phyloP scores from a whole-genome alignment of 495 filamentous ascomycete species.

The Annulohypoxylon moriforme region DNA sequence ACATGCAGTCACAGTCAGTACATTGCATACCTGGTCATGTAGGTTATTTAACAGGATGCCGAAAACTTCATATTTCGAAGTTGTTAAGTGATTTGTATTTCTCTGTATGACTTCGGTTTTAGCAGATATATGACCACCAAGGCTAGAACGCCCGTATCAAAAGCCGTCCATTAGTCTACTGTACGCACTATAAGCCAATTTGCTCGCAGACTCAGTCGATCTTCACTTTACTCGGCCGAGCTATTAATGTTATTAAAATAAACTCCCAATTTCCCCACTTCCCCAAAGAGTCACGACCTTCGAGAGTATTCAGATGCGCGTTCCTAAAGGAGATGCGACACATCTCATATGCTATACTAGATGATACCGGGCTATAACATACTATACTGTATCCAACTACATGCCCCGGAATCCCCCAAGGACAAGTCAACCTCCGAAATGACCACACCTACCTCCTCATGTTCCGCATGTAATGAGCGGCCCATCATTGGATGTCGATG shows the following conservation, averaged over 20 bases:
- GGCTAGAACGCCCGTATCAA: background rate
- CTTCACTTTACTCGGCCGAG: conserved; percentile 6
- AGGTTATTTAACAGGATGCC: background rate
- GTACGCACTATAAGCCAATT: background rate
- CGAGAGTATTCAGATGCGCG: background rate
- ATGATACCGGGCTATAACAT: conserved; percentile 20
- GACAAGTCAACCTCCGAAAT: conserved; percentile 37
- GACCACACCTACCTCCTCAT: conserved; percentile 32
- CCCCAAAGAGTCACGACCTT: background rate
- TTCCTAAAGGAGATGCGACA: conserved; percentile 11
- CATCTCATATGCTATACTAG: conserved; percentile 9
- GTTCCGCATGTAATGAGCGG: conserved; percentile 20
- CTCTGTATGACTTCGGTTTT: background rate
- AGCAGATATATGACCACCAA: background rate
- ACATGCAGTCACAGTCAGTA: conserved; percentile 3
- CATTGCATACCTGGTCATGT: background rate
- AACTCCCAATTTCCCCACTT: conserved; percentile 11
- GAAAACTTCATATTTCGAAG: background rate
- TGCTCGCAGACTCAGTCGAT: background rate
- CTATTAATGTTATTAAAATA: background rate
- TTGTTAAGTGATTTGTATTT: background rate
- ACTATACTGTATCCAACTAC: conserved; percentile 12
- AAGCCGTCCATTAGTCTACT: background rate
- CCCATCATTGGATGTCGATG: conserved; percentile 22
- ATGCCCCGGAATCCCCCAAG: conserved; percentile 14